Evolutionary conservation across 108 stramenopile species (phyloP).

Genomic region (Cyclotella atomus): DNA sequence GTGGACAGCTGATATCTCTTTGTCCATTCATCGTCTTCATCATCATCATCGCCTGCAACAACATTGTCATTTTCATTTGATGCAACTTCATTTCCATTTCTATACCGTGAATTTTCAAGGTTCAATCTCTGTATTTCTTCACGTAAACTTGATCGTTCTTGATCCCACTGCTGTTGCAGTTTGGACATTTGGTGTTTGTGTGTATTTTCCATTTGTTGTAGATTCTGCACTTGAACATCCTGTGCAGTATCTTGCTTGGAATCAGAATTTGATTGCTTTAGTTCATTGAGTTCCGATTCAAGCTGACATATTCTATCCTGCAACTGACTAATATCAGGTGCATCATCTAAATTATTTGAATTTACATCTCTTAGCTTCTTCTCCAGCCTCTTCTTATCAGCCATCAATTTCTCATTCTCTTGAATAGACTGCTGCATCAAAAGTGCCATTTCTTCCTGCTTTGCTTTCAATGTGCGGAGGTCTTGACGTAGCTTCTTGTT

Average conservation of each 20-base stretch:
- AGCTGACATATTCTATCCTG: background rate
- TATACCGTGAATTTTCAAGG: constrained; percentile 15
- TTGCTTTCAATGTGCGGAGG: background rate
- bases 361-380: background rate
- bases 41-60: background rate
- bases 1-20: background rate
- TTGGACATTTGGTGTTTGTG: background rate
- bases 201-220: background rate
- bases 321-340: background rate
- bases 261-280: background rate
- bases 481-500: constrained; percentile 35
- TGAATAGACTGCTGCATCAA: constrained; percentile 11
- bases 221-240: background rate
- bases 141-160: constrained; percentile 18
- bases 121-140: constrained; percentile 37
- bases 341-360: background rate
- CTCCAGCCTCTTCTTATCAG: background rate
- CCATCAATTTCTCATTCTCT: background rate
- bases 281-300: background rate
- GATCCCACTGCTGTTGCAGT: background rate
- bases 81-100: background rate
- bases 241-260: no score
- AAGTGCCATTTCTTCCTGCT: constrained; percentile 3
- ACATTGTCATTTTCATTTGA: constrained; percentile 5
- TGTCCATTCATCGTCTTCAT: constrained; percentile 6